phyloP scores from a whole-genome alignment of 306 rosid genomes.

The Erythrophleum fordii region DNA sequence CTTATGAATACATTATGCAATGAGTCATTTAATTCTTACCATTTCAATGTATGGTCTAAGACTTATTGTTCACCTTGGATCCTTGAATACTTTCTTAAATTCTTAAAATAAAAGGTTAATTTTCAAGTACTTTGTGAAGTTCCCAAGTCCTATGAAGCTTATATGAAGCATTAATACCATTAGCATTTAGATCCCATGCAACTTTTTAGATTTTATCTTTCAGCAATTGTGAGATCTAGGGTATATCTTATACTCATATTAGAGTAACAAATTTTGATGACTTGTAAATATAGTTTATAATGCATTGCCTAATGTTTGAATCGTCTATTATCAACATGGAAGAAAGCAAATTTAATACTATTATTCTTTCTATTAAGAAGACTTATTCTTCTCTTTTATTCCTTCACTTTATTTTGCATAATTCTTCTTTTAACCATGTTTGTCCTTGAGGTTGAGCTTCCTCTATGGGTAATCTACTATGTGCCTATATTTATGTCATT shows the following conservation, averaged over 20 bases:
- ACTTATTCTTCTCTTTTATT: no score
- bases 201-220: constrained; percentile 85
- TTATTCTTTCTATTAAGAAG: no score
- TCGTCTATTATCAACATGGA: constrained; percentile 61
- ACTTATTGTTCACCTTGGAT: neutral
- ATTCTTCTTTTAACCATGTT: no score
- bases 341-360: constrained; percentile 85
- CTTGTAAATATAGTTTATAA: constrained; percentile 20
- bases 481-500: no score
- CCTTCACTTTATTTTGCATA: no score
- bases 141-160: constrained; percentile 93
- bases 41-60: neutral
- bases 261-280: constrained; percentile 11
- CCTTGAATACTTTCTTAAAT: constrained; percentile 1
- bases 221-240: constrained; percentile 79
- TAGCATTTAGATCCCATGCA: constrained; percentile 99
- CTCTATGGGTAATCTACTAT: no score
- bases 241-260: constrained; percentile 46
- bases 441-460: no score
- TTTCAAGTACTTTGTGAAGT: constrained; percentile 87
- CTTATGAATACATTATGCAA: no score
- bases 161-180: constrained; percentile 91
- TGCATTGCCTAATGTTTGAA: constrained; percentile 11
- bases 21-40: no score
- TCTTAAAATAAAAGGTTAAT: constrained; percentile 19